These are phyloP conservation scores for Liriodendron chinense DNA, from an alignment of 164 flowering plant genomes.

Conservation along the genomic window DNA sequence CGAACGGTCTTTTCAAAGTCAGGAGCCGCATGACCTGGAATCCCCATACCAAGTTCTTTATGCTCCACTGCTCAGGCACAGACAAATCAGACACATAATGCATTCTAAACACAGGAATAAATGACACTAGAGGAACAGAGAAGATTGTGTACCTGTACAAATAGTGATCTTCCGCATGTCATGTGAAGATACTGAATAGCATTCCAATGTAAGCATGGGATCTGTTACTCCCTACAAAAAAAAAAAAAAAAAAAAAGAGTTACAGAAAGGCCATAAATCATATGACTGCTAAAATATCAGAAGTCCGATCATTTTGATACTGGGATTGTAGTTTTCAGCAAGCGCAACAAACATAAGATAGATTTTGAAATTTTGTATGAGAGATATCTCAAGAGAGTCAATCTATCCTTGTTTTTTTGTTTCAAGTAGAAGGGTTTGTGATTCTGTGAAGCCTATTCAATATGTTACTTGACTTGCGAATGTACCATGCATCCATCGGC, in stretches of 20 bases:
- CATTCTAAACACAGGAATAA: background rate
- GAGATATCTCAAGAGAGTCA: too few relatives aligned
- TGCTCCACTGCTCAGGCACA: slow-evolving; percentile 98
- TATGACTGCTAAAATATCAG: background rate
- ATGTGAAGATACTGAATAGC: slow-evolving; percentile 98
- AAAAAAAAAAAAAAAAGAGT: background rate
- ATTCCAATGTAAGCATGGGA: slow-evolving; percentile 99
- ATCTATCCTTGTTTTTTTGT: too few relatives aligned
- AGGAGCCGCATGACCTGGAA: slow-evolving; percentile 89
- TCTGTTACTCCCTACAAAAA: slow-evolving; percentile 90
- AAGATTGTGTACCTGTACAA: background rate
- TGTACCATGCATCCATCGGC: too few relatives aligned
- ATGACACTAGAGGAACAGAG: background rate
- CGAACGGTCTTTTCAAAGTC: slow-evolving; percentile 79
- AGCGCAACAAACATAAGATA: too few relatives aligned
- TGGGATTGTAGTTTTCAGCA: slow-evolving; percentile 73
- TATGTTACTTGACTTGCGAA: too few relatives aligned
- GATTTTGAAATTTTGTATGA: too few relatives aligned
- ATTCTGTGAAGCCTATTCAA: too few relatives aligned
- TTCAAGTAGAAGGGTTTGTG: too few relatives aligned
- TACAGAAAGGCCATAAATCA: background rate
- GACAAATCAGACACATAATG: slow-evolving; percentile 16
- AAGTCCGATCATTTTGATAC: slow-evolving; percentile 30
- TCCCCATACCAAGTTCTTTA: slow-evolving; percentile 98
- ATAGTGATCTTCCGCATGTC: slow-evolving; percentile 99